A percentile compares a stretch with the other conserved stretches of the same genome.
Evolutionary conservation across 345 rosid species (phyloP).

Genomic region (Passiflora organensis): DNA sequence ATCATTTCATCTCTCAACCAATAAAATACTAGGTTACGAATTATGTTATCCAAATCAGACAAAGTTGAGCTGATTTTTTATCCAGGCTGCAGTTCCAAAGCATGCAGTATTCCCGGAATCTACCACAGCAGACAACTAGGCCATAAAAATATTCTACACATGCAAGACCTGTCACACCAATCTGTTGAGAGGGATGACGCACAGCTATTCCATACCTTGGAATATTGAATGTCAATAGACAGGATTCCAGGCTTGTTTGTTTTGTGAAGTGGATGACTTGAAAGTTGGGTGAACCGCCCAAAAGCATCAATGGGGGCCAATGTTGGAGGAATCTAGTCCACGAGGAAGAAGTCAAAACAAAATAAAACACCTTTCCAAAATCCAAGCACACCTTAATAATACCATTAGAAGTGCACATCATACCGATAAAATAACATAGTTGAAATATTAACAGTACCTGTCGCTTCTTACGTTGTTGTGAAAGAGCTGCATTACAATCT

Average conservation of each 20-base stretch:
- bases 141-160: background rate
- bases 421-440: background rate
- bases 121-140: background rate
- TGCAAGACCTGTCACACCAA: background rate
- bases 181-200: background rate
- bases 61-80: no score
- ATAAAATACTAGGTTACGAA: no score
- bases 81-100: no score
- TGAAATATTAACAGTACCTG: slow-evolving; percentile 17
- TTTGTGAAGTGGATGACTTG: slow-evolving; percentile 94
- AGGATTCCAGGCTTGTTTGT: slow-evolving; percentile 75
- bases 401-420: background rate
- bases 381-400: background rate
- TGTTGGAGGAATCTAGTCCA: slow-evolving; percentile 56
- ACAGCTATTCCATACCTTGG: slow-evolving; percentile 51
- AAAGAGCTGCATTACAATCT: slow-evolving; percentile 82
- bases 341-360: background rate
- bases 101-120: no score
- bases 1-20: no score
- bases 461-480: slow-evolving; percentile 81
- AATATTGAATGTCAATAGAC: slow-evolving; percentile 61
- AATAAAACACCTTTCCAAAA: background rate
- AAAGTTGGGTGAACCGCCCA: slow-evolving; percentile 85
- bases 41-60: no score
- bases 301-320: slow-evolving; percentile 60